Percentiles rank a stretch among this genome's conserved stretches.
Conservation (phyloP, 1,284 basidiomycete species). For the Ganoderma resinaceum region DNA sequence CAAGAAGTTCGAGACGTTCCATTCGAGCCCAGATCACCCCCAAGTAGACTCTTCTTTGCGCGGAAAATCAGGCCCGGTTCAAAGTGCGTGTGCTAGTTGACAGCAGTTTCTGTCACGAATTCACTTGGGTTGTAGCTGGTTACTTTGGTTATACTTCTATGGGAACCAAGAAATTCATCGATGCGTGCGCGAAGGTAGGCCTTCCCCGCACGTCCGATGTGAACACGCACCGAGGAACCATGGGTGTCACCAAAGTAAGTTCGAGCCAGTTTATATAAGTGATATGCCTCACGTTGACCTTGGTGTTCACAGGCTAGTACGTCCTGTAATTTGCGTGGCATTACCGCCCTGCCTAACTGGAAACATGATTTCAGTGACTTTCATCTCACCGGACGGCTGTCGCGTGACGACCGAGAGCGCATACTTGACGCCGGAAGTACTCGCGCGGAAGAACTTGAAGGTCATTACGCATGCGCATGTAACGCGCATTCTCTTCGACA, state of each 20-base stretch:
- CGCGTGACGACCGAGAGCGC: conserved; percentile 69
- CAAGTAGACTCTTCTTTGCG: conserved; percentile 50
- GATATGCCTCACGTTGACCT: not conserved
- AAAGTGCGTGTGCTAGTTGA: conserved; percentile 31
- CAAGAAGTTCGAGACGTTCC: conserved; percentile 64
- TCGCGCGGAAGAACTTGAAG: conserved; percentile 67
- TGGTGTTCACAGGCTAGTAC: not conserved
- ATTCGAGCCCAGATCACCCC: conserved; percentile 52
- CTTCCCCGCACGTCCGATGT: conserved; percentile 58
- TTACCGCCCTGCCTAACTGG: not conserved
- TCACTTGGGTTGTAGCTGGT: conserved; percentile 36
- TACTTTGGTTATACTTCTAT: conserved; percentile 41
- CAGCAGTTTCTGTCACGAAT: not conserved
- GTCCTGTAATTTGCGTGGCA: not conserved
- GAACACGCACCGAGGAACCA: conserved; percentile 54
- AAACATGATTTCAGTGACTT: conserved; percentile 58
- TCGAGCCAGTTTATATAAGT: not conserved
- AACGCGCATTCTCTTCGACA: conserved; percentile 66
- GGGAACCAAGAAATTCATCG: conserved; percentile 51
- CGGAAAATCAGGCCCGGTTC: conserved; percentile 59
- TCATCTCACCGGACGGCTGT: conserved; percentile 53
- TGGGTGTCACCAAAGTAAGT: conserved; percentile 60
- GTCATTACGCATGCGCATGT: conserved; percentile 61
- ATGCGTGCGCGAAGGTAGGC: conserved; percentile 53
- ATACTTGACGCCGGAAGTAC: conserved; percentile 68